Percentiles rank a stretch among this genome's conserved stretches.
Conservation (phyloP, 2,329 filamentous ascomycete genomes). For the Fusarium sp. region DNA sequence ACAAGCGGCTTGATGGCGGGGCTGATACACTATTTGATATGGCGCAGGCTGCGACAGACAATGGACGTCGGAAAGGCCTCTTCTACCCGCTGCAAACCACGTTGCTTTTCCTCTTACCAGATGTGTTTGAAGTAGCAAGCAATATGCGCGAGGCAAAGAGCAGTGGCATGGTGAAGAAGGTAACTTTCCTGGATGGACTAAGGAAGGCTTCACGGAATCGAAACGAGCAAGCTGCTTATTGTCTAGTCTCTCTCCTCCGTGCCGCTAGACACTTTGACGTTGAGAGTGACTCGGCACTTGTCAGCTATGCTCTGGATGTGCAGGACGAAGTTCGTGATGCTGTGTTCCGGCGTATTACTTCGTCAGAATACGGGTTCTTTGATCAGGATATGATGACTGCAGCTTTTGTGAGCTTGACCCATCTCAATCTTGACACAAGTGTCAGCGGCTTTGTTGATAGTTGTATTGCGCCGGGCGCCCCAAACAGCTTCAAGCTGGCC, state of each 20-base stretch:
- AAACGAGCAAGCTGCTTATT: constrained; percentile 76
- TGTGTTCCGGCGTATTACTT: constrained; percentile 68
- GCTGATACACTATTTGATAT: constrained; percentile 78
- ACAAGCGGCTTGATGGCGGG: constrained; percentile 73
- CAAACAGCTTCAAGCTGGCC: constrained; percentile 72
- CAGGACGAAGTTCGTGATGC: constrained; percentile 77
- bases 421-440: constrained; percentile 71
- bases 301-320: constrained; percentile 77
- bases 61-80: constrained; percentile 65
- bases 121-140: constrained; percentile 78
- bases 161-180: constrained; percentile 73
- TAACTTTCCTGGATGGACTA: constrained; percentile 73
- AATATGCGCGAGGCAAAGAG: constrained; percentile 75
- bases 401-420: constrained; percentile 73
- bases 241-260: constrained; percentile 72
- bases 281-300: constrained; percentile 72
- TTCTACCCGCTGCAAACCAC: constrained; percentile 74
- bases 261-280: constrained; percentile 73
- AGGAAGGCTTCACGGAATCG: constrained; percentile 73
- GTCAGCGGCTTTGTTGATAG: constrained; percentile 68
- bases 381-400: constrained; percentile 76
- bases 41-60: constrained; percentile 72
- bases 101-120: constrained; percentile 73
- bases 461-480: constrained; percentile 69
- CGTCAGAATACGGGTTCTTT: constrained; percentile 64